Evolutionary conservation across 202 grass and related monocot species (phyloP), one percentile per base, ranked within the genome.

Genomic region (Eragrostis tef): DNA sequence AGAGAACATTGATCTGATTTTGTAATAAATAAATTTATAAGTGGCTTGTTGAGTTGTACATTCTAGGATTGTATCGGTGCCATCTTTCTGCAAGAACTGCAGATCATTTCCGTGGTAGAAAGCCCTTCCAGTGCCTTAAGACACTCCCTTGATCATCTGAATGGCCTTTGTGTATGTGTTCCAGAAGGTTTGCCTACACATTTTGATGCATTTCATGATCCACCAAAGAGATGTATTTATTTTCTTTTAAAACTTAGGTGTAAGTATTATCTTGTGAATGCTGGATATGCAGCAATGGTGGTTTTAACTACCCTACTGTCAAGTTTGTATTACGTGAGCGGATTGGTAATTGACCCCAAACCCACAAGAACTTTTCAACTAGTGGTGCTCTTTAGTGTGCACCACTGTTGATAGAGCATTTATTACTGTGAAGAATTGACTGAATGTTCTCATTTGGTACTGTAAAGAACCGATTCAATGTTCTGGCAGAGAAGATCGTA

Each of bases 311-410:
- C 46, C 46, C 1, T 13, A 13, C 9, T 13, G 46, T 48, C 9
- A 12, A 48, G 46, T 48, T 48, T 48, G 0, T 12, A 10, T 48
- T 48, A 48, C 12, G 46, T 48, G 11, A 48, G 46, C 13, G 46
- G 12, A 48, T 48, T 12, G 9, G 46, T 15, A 17, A 70, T 70
- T 49, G 15, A 27, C 5, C 68, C 22, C 6, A 17, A 11, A 47
- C 68, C 31, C 36, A 60, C 56, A 75, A 26, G 73, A 60, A 45
- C 36, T 75, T 60, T 75, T 61, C 54, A 75, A 60, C 39, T 61
- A 60, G 41, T 7, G 72, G 1, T 31, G 58, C 7, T 58, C 36
- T 13, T 75, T 29, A 17, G 11, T 46, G 6, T 1, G 53, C 9
- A 22, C 29, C 6, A 74, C 10, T 8, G 20, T 45, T 59, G 54